Evolutionary conservation across 495 filamentous ascomycete genomes (phyloP).

Genomic region (Neurospora intermedia): DNA sequence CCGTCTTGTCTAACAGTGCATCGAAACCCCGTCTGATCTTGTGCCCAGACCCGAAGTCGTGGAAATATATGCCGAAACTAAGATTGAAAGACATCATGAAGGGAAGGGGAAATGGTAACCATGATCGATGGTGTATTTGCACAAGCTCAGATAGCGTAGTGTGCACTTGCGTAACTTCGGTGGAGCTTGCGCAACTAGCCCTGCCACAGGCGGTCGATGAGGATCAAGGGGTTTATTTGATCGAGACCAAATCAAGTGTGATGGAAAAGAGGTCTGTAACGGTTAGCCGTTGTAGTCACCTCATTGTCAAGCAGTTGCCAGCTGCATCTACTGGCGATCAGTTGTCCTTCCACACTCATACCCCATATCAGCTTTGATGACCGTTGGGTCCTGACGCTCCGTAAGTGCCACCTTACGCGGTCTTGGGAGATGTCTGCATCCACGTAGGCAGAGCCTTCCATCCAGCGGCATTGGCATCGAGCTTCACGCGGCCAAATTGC

Average conservation of each 20-base stretch:
- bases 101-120: not conserved
- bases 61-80: not conserved
- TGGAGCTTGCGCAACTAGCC: not conserved
- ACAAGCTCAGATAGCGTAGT: not conserved
- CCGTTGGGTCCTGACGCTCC: not conserved
- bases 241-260: not conserved
- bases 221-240: not conserved
- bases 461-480: conserved; percentile 40
- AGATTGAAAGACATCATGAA: not conserved
- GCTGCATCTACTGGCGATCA: not conserved
- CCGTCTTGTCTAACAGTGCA: not conserved
- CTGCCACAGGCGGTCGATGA: not conserved
- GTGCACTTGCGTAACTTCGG: not conserved
- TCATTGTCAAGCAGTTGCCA: not conserved
- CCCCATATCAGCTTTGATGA: not conserved
- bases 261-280: not conserved
- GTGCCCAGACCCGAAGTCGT: not conserved
- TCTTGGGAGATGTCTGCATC: conserved; percentile 20
- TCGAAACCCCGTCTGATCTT: not conserved
- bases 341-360: not conserved
- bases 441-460: conserved; percentile 38
- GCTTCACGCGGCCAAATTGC: conserved; percentile 64
- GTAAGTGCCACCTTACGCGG: conserved; percentile 1
- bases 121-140: not conserved
- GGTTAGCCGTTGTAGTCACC: not conserved